Evolutionary conservation across 805 yeast species (phyloP).

Genomic region (Yarrowia sp.): DNA sequence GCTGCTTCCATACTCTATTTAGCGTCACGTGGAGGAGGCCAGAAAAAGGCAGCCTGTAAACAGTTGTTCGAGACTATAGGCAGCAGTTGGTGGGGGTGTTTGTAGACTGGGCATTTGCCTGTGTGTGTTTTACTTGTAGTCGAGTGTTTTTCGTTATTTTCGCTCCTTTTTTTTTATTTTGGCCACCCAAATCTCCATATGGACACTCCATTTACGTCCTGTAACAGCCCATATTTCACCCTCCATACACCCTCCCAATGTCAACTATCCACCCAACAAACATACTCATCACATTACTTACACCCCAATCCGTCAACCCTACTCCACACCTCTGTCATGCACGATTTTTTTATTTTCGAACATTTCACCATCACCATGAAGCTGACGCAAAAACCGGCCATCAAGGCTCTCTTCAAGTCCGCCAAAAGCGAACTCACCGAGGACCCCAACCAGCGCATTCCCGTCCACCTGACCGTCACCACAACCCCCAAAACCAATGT

Average conservation of each 20-base stretch:
- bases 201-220: too few relatives aligned
- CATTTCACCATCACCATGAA: neutral
- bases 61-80: too few relatives aligned
- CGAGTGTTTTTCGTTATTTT: too few relatives aligned
- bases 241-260: neutral
- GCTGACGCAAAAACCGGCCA: constrained; percentile 27
- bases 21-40: neutral
- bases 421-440: constrained; percentile 20
- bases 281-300: too few relatives aligned
- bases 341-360: neutral
- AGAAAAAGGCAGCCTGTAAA: too few relatives aligned
- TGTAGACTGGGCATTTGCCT: too few relatives aligned
- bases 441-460: constrained; percentile 6
- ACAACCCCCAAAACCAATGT: constrained; percentile 11
- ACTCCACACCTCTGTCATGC: neutral
- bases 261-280: neutral
- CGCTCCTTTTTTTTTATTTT: too few relatives aligned
- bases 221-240: neutral
- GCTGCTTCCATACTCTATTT: neutral
- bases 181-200: too few relatives aligned
- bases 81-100: too few relatives aligned
- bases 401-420: constrained; percentile 28
- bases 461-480: constrained; percentile 17
- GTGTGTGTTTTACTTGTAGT: too few relatives aligned
- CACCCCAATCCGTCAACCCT: neutral